phyloP scores from a whole-genome alignment of 768 basidiomycete genomes.

The Lenzites betulinus region DNA sequence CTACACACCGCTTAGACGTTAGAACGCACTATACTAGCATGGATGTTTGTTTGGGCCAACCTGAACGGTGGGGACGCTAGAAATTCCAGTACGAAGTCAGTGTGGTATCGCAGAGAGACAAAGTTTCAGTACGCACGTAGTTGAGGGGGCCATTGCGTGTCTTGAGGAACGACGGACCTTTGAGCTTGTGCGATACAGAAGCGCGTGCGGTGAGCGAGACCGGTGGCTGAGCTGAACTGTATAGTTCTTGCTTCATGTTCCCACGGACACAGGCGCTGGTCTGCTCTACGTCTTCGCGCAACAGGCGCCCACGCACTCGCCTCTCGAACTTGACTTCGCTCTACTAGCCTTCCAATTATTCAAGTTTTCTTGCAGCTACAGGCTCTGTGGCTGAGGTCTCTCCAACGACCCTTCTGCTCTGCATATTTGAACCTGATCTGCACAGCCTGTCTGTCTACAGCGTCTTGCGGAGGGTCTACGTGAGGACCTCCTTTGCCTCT shows the following conservation, averaged over 20 bases:
- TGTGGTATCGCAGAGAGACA: not conserved
- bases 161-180: conserved; percentile 40
- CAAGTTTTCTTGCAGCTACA: too few species aligned
- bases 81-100: conserved; percentile 11
- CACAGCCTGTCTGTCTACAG: too few species aligned
- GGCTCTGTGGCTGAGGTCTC: too few species aligned
- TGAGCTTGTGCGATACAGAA: conserved; percentile 24
- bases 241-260: conserved; percentile 27
- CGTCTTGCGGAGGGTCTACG: too few species aligned
- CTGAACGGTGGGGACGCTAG: conserved; percentile 50
- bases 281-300: too few species aligned
- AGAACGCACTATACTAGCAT: not conserved
- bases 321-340: too few species aligned
- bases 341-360: too few species aligned
- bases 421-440: too few species aligned
- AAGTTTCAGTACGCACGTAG: conserved; percentile 45
- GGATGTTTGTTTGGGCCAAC: conserved; percentile 33
- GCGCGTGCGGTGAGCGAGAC: conserved; percentile 19
- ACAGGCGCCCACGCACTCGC: too few species aligned
- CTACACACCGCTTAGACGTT: conserved; percentile 40
- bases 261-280: conserved; percentile 20
- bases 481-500: too few species aligned
- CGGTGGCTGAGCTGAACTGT: conserved; percentile 41
- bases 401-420: too few species aligned
- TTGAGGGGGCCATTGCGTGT: conserved; percentile 50